A percentile compares a stretch with the other conserved stretches of the same genome.
Conservation (phyloP, 1,284 basidiomycete genomes). For the Leucoagaricus sp. region DNA sequence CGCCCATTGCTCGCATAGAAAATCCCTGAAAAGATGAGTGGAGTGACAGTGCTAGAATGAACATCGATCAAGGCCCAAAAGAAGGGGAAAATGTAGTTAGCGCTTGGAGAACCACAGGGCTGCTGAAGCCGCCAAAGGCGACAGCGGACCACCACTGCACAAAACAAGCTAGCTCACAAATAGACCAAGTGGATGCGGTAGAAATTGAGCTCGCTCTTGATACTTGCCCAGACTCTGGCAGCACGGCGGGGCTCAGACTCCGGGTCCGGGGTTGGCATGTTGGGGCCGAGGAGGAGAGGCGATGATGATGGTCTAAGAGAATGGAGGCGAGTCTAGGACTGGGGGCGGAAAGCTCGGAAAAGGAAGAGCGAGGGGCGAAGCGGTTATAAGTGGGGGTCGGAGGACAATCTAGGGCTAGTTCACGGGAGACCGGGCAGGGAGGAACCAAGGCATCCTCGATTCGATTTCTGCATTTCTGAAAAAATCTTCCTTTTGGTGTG, state of each 20-base stretch:
- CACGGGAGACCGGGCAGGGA: not conserved
- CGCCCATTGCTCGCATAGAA: conserved; percentile 76
- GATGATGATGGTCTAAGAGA: conserved; percentile 7
- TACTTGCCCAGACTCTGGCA: conserved; percentile 28
- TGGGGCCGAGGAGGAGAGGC: too few species aligned
- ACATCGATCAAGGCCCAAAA: not conserved
- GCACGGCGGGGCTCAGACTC: not conserved
- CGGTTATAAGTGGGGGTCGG: not conserved
- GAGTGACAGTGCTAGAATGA: conserved; percentile 64
- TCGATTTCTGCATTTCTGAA: not conserved
- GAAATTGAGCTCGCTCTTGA: conserved; percentile 63
- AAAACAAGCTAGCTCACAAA: conserved; percentile 39
- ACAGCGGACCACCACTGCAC: not conserved
- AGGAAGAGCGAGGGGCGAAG: not conserved
- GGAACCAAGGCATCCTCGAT: not conserved
- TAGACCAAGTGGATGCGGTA: conserved; percentile 58
- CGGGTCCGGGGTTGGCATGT: not conserved
- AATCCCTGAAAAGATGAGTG: conserved; percentile 72
- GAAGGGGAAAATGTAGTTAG: conserved; percentile 14
- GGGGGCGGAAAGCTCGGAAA: not conserved
- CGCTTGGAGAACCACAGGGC: not conserved
- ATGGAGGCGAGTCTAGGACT: not conserved
- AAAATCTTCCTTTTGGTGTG: not conserved
- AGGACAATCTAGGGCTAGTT: not conserved
- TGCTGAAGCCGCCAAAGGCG: conserved; percentile 4